Evolutionary conservation across 192 early-diverging fungal species (phyloP).

Genomic region (Umbelopsis sp.): DNA sequence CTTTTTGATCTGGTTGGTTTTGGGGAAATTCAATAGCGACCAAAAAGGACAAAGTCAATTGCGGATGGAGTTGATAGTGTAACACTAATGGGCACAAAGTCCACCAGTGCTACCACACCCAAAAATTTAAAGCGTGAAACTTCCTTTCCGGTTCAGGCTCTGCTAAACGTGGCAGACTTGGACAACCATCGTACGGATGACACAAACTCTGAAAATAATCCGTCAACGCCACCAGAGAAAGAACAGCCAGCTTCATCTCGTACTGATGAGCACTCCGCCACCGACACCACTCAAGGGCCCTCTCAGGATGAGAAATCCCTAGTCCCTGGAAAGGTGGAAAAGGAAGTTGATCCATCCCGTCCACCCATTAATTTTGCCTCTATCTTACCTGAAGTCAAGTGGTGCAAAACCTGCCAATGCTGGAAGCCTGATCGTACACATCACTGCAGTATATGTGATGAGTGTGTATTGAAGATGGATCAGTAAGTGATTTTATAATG

Average conservation of each 20-base stretch:
- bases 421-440: slow-evolving; percentile 59
- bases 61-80: slow-evolving; percentile 2
- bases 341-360: neutral
- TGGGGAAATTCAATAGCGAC: slow-evolving; percentile 10
- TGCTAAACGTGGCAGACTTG: slow-evolving; percentile 1
- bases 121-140: neutral
- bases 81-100: neutral
- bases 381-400: slow-evolving; percentile 27
- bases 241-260: slow-evolving; percentile 7
- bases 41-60: slow-evolving; percentile 23
- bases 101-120: neutral
- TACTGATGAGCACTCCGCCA: slow-evolving; percentile 5
- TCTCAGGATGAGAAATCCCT: slow-evolving; percentile 1
- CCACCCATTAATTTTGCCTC: slow-evolving; percentile 2
- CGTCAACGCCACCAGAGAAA: neutral
- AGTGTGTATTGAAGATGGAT: slow-evolving; percentile 59
- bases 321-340: neutral
- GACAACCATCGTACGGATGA: slow-evolving; percentile 9
- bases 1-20: neutral
- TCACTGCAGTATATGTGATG: slow-evolving; percentile 54
- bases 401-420: slow-evolving; percentile 45
- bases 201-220: neutral
- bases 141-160: slow-evolving; percentile 9
- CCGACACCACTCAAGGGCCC: neutral
- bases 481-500: slow-evolving; percentile 34